Evolutionary conservation across 2,329 filamentous ascomycete species (phyloP).

Genomic region (Epichloe sibirici): DNA sequence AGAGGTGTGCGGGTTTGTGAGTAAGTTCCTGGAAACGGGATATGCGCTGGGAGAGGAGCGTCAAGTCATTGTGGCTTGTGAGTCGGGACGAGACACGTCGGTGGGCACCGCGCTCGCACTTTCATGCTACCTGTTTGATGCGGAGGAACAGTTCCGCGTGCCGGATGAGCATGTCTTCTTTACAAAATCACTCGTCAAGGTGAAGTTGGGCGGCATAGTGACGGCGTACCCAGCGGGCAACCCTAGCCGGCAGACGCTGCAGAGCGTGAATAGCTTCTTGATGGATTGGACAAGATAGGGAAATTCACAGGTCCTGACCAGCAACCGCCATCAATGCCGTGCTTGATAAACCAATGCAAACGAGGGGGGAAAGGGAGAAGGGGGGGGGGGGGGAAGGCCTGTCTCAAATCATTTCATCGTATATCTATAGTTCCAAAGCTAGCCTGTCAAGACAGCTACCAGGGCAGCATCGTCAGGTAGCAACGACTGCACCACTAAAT

Average conservation of each 20-base stretch:
- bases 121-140: slow-evolving; percentile 59
- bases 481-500: neutral
- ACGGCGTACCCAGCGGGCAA: slow-evolving; percentile 67
- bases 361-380: too few species aligned
- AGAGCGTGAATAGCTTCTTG: slow-evolving; percentile 83
- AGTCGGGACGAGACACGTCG: slow-evolving; percentile 68
- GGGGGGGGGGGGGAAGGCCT: too few species aligned
- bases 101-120: slow-evolving; percentile 67
- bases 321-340: too few species aligned
- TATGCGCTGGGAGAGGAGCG: neutral
- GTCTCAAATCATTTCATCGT: too few species aligned
- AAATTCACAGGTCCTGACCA: neutral
- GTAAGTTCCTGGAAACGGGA: slow-evolving; percentile 20
- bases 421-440: neutral
- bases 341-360: too few species aligned
- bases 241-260: slow-evolving; percentile 71
- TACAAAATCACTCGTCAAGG: slow-evolving; percentile 66
- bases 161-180: slow-evolving; percentile 25
- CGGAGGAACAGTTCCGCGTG: slow-evolving; percentile 37
- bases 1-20: slow-evolving; percentile 45
- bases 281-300: slow-evolving; percentile 43
- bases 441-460: neutral
- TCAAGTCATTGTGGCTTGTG: slow-evolving; percentile 52
- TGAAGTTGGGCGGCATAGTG: slow-evolving; percentile 71
- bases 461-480: neutral